Conservation (phyloP, 2,329 filamentous ascomycete species). For the Rutstroemia sp. region DNA sequence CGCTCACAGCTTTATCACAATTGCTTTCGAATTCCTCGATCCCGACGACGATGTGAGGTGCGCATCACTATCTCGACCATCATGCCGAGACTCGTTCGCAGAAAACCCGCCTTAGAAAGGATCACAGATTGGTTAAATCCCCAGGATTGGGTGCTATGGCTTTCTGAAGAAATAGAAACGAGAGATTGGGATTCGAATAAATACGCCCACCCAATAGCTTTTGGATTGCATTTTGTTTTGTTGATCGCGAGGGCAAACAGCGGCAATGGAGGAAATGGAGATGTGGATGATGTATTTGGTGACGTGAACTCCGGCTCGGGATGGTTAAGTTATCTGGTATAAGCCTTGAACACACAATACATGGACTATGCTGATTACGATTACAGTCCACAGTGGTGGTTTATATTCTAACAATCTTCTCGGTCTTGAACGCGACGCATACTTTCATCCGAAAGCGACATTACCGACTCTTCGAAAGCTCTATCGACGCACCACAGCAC, state of each 20-base stretch:
- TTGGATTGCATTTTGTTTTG: slow-evolving; percentile 72
- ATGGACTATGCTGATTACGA: slow-evolving; percentile 11
- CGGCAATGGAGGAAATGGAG: slow-evolving; percentile 34
- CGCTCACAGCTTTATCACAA: neutral
- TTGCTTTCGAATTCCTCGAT: neutral
- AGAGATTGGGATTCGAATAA: slow-evolving; percentile 82
- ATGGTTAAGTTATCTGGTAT: slow-evolving; percentile 57
- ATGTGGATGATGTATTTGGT: slow-evolving; percentile 76
- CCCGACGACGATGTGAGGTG: neutral
- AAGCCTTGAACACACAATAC: slow-evolving; percentile 16
- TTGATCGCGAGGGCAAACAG: slow-evolving; percentile 77
- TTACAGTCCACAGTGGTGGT: slow-evolving; percentile 60
- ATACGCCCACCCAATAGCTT: slow-evolving; percentile 67
- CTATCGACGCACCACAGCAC: slow-evolving; percentile 65
- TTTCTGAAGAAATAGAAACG: slow-evolving; percentile 88
- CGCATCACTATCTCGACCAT: slow-evolving; percentile 9
- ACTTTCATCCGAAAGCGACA: slow-evolving; percentile 74
- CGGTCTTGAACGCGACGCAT: slow-evolving; percentile 71
- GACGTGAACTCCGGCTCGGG: slow-evolving; percentile 54
- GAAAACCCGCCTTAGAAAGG: slow-evolving; percentile 71
- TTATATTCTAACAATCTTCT: slow-evolving; percentile 59
- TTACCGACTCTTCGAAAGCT: slow-evolving; percentile 86
- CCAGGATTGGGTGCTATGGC: slow-evolving; percentile 81
- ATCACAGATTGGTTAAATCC: slow-evolving; percentile 76
- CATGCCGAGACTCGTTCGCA: slow-evolving; percentile 78